Evolutionary conservation across 2,329 filamentous ascomycete genomes (phyloP).

Genomic region (Phoma sp.): DNA sequence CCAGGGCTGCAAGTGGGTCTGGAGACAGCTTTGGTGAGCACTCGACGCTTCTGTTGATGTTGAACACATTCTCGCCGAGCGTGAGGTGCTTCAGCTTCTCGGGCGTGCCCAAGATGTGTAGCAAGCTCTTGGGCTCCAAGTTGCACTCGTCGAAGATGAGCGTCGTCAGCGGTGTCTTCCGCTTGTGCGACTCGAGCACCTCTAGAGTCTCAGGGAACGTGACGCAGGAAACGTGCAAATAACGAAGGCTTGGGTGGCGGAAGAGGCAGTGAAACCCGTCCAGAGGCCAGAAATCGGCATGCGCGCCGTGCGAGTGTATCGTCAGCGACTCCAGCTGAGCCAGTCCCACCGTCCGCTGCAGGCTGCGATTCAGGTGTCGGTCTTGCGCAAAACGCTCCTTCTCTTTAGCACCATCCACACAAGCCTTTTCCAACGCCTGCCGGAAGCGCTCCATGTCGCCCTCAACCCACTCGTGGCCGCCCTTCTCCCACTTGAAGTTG

Average conservation of each 20-base stretch:
- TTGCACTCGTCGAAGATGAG: conserved; percentile 48
- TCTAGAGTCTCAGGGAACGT: conserved; percentile 29
- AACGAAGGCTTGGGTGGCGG: conserved; percentile 41
- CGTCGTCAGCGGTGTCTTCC: conserved; percentile 36
- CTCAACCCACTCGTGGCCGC: conserved; percentile 40
- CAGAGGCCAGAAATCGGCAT: conserved; percentile 43
- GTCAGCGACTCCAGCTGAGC: conserved; percentile 38
- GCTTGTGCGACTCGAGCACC: conserved; percentile 25
- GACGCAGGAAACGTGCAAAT: conserved; percentile 44
- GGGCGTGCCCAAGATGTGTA: conserved; percentile 36
- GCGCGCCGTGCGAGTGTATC: conserved; percentile 43
- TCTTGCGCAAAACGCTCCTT: conserved; percentile 22
- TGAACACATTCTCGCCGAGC: conserved; percentile 44
- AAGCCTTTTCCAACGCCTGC: conserved; percentile 34
- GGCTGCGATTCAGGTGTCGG: conserved; percentile 15
- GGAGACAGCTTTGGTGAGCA: conserved; percentile 25
- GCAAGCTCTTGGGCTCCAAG: conserved; percentile 31
- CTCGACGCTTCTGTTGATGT: conserved; percentile 22
- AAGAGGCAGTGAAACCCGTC: conserved; percentile 43
- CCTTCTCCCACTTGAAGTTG: conserved; percentile 40
- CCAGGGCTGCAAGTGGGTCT: conserved; percentile 24
- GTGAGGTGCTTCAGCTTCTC: conserved; percentile 39
- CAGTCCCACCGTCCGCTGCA: conserved; percentile 31
- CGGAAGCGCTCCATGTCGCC: conserved; percentile 44
- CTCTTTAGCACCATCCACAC: conserved; percentile 25